These are phyloP conservation scores for Colletotrichum nymphaeae DNA, from an alignment of 2,329 filamentous ascomycete species.

Conservation along the genomic window DNA sequence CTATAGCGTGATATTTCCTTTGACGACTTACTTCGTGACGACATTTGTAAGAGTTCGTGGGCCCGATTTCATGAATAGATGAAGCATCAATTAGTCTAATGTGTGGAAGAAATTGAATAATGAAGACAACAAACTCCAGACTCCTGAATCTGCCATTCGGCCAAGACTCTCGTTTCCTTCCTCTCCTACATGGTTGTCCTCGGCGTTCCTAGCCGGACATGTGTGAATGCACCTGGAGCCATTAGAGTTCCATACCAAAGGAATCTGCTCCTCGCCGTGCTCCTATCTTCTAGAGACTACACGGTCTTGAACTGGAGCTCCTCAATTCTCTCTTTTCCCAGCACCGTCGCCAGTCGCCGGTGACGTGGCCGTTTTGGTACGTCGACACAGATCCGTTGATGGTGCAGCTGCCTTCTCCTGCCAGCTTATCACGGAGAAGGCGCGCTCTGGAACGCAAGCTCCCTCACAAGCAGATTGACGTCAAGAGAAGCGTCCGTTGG, in stretches of 20 bases:
- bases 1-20: not conserved
- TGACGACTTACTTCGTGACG: not conserved
- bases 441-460: not conserved
- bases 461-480: no score
- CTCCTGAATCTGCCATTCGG: conserved; percentile 20
- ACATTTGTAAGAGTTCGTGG: not conserved
- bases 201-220: conserved; percentile 14
- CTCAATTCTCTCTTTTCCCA: not conserved
- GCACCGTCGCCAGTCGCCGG: not conserved
- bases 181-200: not conserved
- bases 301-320: not conserved
- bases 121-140: conserved; percentile 15
- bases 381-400: not conserved
- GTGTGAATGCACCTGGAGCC: conserved; percentile 1
- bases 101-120: conserved; percentile 5
- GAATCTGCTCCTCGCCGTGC: not conserved
- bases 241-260: conserved; percentile 6
- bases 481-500: not conserved
- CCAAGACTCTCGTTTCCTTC: not conserved
- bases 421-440: not conserved
- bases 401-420: not conserved
- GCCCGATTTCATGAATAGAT: not conserved
- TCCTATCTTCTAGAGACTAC: not conserved
- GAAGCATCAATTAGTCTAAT: conserved; percentile 23
- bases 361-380: not conserved